Base-by-base conservation (phyloP, 1,139 yeast genomes). In the Candida sp. region DNA sequence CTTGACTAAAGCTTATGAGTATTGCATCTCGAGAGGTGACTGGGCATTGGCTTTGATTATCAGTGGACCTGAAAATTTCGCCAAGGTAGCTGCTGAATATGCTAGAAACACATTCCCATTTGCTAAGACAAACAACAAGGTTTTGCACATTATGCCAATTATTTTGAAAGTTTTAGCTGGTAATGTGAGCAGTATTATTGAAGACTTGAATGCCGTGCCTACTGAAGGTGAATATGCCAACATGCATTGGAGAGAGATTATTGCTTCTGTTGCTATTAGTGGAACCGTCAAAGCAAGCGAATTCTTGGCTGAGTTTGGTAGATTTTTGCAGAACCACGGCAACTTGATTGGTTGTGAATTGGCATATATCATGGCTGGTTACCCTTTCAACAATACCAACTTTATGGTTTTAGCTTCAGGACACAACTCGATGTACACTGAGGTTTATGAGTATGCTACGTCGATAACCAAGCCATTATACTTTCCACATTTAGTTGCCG, bases 41-140 rank as follows among this genome's bases (percentile, higher is more conserved):
- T 92, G 92, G 89, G 84, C 96, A 0, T 77, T 92, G 65, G 89
- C 97, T 0, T 67, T 93, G 50, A 68, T 91, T 39, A 73, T 93
- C 51, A 70, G 84, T 33, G 88, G 96, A 1, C 80, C 81, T 12
- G 85, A 83, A 4, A 75, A 77, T 46, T 88, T 91, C 81, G 72
- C 83, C 6, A 73, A 77, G 32, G 79, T 87, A 9, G 87, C 87
- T 1, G 58, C 73, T 3, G 81, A 75, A 50, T 77, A 67, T 54
- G 76, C 80, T 2, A 63, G 80, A 46, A 62, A 62, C 25, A 62
- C 65, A 3, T 76, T 71, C 56, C 69, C 78, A 44, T 62, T 70
- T 57, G 78, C 72, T 51, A 75, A 73, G 49, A 66, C 77, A 5
- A 77, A 75, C 31, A 75, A 72, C 48, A 72, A 75, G 40, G 80